Base-by-base conservation (phyloP, 2,329 filamentous ascomycete species). In the Apiospora malaysiana region DNA sequence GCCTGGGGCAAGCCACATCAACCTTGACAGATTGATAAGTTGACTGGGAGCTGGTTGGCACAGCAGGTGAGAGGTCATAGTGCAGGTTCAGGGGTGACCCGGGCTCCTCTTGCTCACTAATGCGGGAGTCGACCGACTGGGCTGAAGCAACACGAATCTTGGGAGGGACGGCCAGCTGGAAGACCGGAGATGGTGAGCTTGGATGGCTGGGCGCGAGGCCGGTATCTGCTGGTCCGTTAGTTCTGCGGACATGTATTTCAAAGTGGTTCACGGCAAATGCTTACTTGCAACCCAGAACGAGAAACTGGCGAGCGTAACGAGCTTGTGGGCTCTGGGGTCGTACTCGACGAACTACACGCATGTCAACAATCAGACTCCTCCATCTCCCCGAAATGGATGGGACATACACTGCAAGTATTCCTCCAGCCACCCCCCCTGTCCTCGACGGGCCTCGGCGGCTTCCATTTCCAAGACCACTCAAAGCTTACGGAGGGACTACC, bases 401-500 rank as follows among this genome's bases (percentile, higher is more conserved):
- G 40, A 47, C 32, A 73, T 85, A 94, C 92, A 80, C 94, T 98
- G 86, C 96, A 98, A 76, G 92, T 93, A 79, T 97, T 98, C 78
- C 94, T 93, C 95, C 96, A 99, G 63, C 96, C 96, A 71, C 94
- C 94, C 42, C 93, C 93, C 77, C 90, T 90, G 79, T 98, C 95
- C 79, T 98, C 95, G 21, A 85, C 83, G 18, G 84, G 78, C 85
- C 94, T 97, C 47, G 96, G 96, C 10, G 96, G 94, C 79, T 93
- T 94, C 94, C 95, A 99, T 85, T 92, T 96, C 96, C 96, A 99
- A 9, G 92, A 91, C 94, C 95, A 99, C 74, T 95, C 92, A 79
- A 98, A 98, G 45, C 94, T 91, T 42, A 97, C 92, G 1, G 94
- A 95, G 8, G 92, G 85, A 77, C 86, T 93, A n/a, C 95, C 95